A percentile compares a stretch with the other conserved stretches of the same genome.
phyloP scores from a whole-genome alignment of 371 early-diverging fungal genomes.

The Mortierella sp. region DNA sequence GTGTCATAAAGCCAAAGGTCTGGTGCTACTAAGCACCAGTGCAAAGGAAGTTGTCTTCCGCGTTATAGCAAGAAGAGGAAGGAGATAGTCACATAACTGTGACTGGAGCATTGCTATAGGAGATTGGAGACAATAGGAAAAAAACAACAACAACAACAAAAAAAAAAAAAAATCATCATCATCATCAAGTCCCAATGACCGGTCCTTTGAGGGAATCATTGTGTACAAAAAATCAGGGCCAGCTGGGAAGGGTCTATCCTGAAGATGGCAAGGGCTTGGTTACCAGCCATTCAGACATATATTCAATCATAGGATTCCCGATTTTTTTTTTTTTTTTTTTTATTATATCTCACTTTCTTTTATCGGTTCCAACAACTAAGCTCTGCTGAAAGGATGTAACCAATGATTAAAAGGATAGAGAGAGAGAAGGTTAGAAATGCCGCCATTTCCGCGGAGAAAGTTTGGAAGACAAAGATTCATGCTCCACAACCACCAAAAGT shows the following conservation, averaged over 20 bases:
- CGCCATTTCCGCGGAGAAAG: too few species aligned
- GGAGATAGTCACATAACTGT: background rate
- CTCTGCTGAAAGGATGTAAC: too few species aligned
- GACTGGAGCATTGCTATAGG: background rate
- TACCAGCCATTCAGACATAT: background rate
- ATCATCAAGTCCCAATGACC: too few species aligned
- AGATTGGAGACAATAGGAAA: background rate
- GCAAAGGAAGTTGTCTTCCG: too few species aligned
- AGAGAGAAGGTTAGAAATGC: too few species aligned
- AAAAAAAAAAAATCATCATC: background rate
- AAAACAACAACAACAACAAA: background rate
- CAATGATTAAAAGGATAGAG: too few species aligned
- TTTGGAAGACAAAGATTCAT: too few species aligned
- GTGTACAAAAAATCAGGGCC: background rate
- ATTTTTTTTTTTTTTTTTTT: background rate
- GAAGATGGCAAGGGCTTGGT: conserved; percentile 1
- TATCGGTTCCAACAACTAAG: too few species aligned
- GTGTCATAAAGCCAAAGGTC: conserved; percentile 27
- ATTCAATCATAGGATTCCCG: background rate
- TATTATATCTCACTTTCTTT: background rate
- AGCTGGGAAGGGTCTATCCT: conserved; percentile 15
- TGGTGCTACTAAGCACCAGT: conserved; percentile 35
- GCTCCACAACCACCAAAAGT: too few species aligned
- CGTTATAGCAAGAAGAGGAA: background rate
- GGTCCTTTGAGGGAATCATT: too few species aligned